phyloP scores from a whole-genome alignment of 2,329 filamentous ascomycete genomes.

The Monosporascus cannonballus region DNA sequence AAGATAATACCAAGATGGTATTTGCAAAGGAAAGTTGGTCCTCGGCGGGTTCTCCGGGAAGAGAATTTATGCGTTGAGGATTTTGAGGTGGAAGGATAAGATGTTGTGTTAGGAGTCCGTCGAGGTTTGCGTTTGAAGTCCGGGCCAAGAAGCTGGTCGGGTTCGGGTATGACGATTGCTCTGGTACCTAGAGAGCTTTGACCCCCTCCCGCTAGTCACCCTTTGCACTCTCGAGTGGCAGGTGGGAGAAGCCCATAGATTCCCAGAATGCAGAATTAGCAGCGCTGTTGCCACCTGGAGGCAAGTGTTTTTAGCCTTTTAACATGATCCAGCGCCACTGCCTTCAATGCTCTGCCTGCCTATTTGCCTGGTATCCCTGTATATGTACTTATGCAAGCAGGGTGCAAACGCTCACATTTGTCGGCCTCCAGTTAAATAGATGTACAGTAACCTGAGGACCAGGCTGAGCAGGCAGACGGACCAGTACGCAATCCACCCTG shows the following conservation, averaged over 20 bases:
- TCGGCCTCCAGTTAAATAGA: no score
- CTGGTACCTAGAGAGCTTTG: not conserved
- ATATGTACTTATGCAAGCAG: no score
- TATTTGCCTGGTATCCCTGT: no score
- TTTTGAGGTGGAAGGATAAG: not conserved
- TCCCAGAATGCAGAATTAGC: not conserved
- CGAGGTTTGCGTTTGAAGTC: not conserved
- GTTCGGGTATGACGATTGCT: conserved; percentile 1
- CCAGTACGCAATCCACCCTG: no score
- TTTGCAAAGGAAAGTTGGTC: not conserved
- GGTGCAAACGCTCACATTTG: no score
- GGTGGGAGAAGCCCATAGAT: not conserved
- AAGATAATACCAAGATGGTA: not conserved
- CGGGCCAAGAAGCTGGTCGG: not conserved
- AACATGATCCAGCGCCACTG: no score
- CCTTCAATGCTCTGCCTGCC: no score
- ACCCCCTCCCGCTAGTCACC: not conserved
- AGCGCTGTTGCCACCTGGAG: not conserved
- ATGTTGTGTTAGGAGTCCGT: not conserved
- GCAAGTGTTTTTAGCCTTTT: not conserved
- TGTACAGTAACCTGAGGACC: no score
- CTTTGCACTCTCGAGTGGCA: not conserved
- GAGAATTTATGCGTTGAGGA: not conserved
- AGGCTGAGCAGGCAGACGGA: no score
- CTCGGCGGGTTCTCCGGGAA: not conserved